A percentile compares a stretch with the other conserved stretches of the same genome.
These are phyloP conservation scores for Pestalotiopsis sp. DNA, from an alignment of 2,329 filamentous ascomycete species.

Conservation along the genomic window DNA sequence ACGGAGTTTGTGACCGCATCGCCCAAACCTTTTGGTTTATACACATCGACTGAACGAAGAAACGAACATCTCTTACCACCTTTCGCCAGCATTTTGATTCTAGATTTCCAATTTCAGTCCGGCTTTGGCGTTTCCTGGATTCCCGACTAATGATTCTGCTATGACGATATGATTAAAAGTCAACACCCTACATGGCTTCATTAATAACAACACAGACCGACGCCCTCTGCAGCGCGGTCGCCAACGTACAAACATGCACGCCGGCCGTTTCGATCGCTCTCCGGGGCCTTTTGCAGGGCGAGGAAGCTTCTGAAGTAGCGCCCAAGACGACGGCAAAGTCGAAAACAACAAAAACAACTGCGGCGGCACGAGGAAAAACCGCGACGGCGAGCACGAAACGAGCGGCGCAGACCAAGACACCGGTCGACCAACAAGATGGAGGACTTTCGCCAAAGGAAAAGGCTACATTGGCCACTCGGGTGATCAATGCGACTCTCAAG, in stretches of 20 bases:
- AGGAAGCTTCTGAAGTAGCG: slow-evolving; percentile 31
- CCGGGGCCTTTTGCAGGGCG: slow-evolving; percentile 45
- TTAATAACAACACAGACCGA: slow-evolving; percentile 43
- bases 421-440: slow-evolving; percentile 25
- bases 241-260: slow-evolving; percentile 57
- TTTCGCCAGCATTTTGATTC: not conserved
- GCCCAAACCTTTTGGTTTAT: not conserved
- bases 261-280: slow-evolving; percentile 48
- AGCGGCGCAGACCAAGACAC: slow-evolving; percentile 11
- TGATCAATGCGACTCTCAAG: slow-evolving; percentile 73
- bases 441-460: slow-evolving; percentile 60
- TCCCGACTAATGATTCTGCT: slow-evolving; percentile 20
- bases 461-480: slow-evolving; percentile 70
- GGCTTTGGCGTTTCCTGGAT: slow-evolving; percentile 17
- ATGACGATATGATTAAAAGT: slow-evolving; percentile 32
- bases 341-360: slow-evolving; percentile 26
- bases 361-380: slow-evolving; percentile 19
- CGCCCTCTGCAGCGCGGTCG: slow-evolving; percentile 56
- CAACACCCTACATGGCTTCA: slow-evolving; percentile 41
- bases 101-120: not conserved
- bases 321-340: slow-evolving; percentile 27
- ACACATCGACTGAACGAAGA: not conserved
- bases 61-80: not conserved
- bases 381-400: slow-evolving; percentile 15
- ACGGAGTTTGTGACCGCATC: not conserved